Evolutionary conservation across 768 basidiomycete genomes (phyloP), one percentile per base, ranked within the genome.

Genomic region (Rhizopogon sp.): DNA sequence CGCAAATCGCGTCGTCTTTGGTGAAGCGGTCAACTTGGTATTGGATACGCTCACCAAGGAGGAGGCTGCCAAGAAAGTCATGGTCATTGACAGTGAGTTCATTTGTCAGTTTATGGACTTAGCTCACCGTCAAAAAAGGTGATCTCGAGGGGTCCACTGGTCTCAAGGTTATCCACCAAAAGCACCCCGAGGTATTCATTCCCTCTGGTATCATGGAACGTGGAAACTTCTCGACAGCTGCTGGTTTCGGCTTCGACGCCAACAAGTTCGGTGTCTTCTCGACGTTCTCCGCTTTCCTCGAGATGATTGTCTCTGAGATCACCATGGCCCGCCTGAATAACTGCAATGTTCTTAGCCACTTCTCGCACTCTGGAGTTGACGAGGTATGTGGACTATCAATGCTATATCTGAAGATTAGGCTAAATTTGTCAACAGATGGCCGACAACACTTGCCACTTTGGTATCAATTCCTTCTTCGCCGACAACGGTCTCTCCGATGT

Each of bases 291-390:
- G 91, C 92, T 3, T 94, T 94, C 79, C 77, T 92, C 55, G 92
- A 94, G 79, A 93, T 93, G 92, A 76, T 89, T 47, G 70, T 94
- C 52, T 92, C 90, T 5, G 92, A 94, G 69, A 74, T 93, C 50
- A 93, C 92, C 10, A 94, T 93, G 92, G 92, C 92, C n/a, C 82
- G 92, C 52, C 70, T 94, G 67, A 94, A 94, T 70, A 79, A 88
- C 62, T 89, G 88, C 76, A 94, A 93, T 64, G 85, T 93, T 8
- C 79, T 94, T 22, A 86, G 79, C 63, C 92, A 94, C 72, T 94
- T 93, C 75, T 93, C 90, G 22, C 92, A 94, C 72, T 86, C 90
- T 22, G 92, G 91, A 58, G 86, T 88, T 56, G 86, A 88, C 64
- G 87, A 87, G 58, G 67, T 67, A 43, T 35, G 55, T 33, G 57